These are phyloP conservation scores for Suillus tomentosus DNA, from an alignment of 768 basidiomycete species.

Conservation along the genomic window DNA sequence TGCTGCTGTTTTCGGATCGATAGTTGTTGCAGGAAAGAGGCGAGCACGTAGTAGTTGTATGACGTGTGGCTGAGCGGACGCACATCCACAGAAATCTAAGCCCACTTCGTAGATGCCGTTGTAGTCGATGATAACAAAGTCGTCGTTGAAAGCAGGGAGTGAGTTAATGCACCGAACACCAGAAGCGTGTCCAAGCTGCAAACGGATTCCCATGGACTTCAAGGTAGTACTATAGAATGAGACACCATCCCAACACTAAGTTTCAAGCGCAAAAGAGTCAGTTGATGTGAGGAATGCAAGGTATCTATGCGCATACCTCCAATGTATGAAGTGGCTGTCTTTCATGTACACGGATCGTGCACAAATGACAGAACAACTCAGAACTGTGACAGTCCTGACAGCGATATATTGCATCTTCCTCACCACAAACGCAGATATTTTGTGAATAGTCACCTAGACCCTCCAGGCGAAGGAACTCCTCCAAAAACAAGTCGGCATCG, in stretches of 20 bases:
- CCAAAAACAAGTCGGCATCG: too few relatives aligned
- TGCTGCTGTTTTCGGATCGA: too few relatives aligned
- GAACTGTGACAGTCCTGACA: not conserved
- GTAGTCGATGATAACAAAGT: not conserved
- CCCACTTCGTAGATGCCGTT: too few relatives aligned
- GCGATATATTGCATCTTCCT: not conserved
- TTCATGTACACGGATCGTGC: not conserved
- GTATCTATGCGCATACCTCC: slow-evolving; percentile 4
- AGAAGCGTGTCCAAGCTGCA: slow-evolving; percentile 26
- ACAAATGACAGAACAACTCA: too few relatives aligned
- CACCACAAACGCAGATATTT: not conserved
- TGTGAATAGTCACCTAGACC: too few relatives aligned
- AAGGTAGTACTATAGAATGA: slow-evolving; percentile 19
- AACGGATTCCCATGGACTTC: slow-evolving; percentile 22
- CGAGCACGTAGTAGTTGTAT: too few relatives aligned
- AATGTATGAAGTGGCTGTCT: not conserved
- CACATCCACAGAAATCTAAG: too few relatives aligned
- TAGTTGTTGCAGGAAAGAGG: too few relatives aligned
- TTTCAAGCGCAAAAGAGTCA: not conserved
- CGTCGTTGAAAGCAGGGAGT: slow-evolving; percentile 12
- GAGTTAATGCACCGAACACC: slow-evolving; percentile 12
- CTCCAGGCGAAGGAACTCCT: too few relatives aligned
- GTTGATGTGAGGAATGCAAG: not conserved
- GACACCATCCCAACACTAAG: slow-evolving; percentile 20
- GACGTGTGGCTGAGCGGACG: too few relatives aligned